These are phyloP conservation scores for Kwoniella shivajii DNA, from an alignment of 1,284 basidiomycete species.

Conservation along the genomic window DNA sequence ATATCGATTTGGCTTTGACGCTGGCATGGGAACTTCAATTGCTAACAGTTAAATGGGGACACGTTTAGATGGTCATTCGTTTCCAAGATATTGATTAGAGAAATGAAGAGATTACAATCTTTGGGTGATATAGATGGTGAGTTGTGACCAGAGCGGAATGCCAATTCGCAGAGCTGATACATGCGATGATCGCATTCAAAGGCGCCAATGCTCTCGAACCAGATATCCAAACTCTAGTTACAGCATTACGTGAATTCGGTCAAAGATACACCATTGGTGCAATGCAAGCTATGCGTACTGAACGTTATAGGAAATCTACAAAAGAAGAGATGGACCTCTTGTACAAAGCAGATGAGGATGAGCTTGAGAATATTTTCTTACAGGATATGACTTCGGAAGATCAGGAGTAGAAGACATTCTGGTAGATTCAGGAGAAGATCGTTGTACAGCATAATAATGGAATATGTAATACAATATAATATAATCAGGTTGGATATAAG, in stretches of 20 bases:
- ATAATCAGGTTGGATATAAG: too few relatives aligned
- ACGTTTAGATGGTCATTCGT: conserved; percentile 38
- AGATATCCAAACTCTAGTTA: conserved; percentile 36
- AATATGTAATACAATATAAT: too few relatives aligned
- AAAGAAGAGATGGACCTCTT: conserved; percentile 31
- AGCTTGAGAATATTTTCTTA: too few relatives aligned
- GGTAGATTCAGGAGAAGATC: too few relatives aligned
- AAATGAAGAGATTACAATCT: conserved; percentile 38
- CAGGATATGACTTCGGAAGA: too few relatives aligned
- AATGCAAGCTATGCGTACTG: conserved; percentile 33
- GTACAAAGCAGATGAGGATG: conserved; percentile 14
- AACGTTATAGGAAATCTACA: conserved; percentile 26
- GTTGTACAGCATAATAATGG: too few relatives aligned
- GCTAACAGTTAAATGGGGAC: too few relatives aligned
- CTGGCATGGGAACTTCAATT: too few relatives aligned
- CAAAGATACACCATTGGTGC: conserved; percentile 28
- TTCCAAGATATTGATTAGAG: conserved; percentile 43
- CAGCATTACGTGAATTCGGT: conserved; percentile 33
- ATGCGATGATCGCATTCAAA: neutral
- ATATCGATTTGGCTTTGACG: too few relatives aligned
- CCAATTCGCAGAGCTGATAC: neutral
- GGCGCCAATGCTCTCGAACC: conserved; percentile 28
- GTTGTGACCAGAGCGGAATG: conserved; percentile 8
- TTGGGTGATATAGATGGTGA: conserved; percentile 27
- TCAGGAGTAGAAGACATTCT: too few relatives aligned